phyloP scores from a whole-genome alignment of 371 early-diverging fungal genomes.

The Mortierella sp. region DNA sequence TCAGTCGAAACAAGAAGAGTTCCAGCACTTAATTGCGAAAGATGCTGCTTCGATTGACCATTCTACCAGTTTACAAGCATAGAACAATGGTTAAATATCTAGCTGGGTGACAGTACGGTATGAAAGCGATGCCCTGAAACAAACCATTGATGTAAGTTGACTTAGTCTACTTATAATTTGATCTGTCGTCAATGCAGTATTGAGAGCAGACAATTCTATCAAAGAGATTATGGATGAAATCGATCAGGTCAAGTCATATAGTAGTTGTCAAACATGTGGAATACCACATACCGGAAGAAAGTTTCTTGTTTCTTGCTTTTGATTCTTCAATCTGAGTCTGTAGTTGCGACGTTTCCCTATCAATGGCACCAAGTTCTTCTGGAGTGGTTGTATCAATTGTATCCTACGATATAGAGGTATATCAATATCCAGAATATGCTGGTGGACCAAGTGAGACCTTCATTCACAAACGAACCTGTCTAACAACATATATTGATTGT shows the following conservation, averaged over 20 bases:
- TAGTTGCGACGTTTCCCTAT: slow-evolving; percentile 20
- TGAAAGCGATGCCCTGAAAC: neutral
- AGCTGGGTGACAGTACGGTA: neutral
- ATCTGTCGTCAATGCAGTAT: slow-evolving; percentile 35
- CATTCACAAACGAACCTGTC: slow-evolving; percentile 24
- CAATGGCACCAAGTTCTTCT: slow-evolving; percentile 32
- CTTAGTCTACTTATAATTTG: slow-evolving; percentile 21
- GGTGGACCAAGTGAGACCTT: neutral
- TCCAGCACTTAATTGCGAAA: slow-evolving; percentile 32
- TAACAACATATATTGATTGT: slow-evolving; percentile 45
- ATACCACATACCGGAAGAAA: slow-evolving; percentile 23
- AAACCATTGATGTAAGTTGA: slow-evolving; percentile 27
- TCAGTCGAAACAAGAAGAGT: slow-evolving; percentile 31
- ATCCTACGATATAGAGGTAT: slow-evolving; percentile 24
- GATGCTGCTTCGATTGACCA: slow-evolving; percentile 17
- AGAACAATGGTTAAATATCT: neutral
- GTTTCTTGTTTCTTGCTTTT: slow-evolving; percentile 28
- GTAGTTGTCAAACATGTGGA: too few species aligned
- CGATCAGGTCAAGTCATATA: neutral
- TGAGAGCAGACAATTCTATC: slow-evolving; percentile 36
- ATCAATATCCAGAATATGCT: too few species aligned
- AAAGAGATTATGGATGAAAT: neutral
- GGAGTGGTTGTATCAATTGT: slow-evolving; percentile 34
- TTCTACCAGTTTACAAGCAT: slow-evolving; percentile 21
- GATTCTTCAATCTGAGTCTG: slow-evolving; percentile 22